These are phyloP conservation scores for Trichoderma sp. DNA, from an alignment of 2,329 filamentous ascomycete species.

Conservation along the genomic window DNA sequence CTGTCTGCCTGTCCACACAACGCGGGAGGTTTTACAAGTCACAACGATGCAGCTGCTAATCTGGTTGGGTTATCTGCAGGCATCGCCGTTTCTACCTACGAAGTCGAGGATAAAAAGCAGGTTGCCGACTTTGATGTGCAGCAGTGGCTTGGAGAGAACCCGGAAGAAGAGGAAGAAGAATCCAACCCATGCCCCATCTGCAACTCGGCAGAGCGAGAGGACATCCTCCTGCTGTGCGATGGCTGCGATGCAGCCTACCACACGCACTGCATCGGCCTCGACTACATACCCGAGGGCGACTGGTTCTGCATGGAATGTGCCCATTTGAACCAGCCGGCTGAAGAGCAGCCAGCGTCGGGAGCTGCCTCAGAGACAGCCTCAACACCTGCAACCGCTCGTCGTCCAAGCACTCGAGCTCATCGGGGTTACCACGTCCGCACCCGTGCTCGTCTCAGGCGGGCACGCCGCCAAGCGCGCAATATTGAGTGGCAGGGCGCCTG, in stretches of 20 bases:
- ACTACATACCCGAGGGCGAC: conserved; percentile 70
- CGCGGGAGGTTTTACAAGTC: not conserved
- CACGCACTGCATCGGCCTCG: conserved; percentile 85
- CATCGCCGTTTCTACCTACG: conserved; percentile 58
- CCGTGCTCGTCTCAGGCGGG: conserved; percentile 58
- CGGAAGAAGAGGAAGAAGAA: conserved; percentile 71
- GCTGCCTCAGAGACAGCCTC: conserved; percentile 38
- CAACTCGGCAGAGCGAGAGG: conserved; percentile 76
- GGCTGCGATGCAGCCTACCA: conserved; percentile 89
- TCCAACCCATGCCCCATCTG: conserved; percentile 81
- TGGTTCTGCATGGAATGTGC: conserved; percentile 93
- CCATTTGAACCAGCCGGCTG: conserved; percentile 48
- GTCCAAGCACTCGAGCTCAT: conserved; percentile 39
- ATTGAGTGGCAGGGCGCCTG: conserved; percentile 90
- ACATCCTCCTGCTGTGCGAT: conserved; percentile 86
- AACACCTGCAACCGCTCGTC: conserved; percentile 37
- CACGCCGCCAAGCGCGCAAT: conserved; percentile 65
- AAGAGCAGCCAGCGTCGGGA: conserved; percentile 39
- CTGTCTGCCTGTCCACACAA: not conserved
- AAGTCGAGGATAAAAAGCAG: conserved; percentile 82
- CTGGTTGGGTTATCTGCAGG: conserved; percentile 44
- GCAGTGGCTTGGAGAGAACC: conserved; percentile 68
- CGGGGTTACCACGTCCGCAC: conserved; percentile 53
- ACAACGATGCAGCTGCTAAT: conserved; percentile 7
- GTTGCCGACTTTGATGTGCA: conserved; percentile 85